Base-by-base conservation (phyloP, 2,329 filamentous ascomycete genomes). In the Botryotinia globosa region DNA sequence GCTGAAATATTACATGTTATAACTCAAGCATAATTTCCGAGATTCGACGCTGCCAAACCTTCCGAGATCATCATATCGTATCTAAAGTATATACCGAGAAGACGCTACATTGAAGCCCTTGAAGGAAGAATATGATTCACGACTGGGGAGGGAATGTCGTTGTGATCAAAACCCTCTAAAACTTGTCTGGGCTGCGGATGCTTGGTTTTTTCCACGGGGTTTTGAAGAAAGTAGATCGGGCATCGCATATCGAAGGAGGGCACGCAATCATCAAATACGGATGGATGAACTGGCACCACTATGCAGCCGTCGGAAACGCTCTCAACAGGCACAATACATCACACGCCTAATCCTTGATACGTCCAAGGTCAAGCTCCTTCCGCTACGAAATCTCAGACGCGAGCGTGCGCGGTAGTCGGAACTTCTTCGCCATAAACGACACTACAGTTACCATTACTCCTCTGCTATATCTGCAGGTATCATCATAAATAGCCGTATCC, bases 1-100 rank as follows among this genome's bases (percentile, higher is more conserved):
- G 93, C 93, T 22, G 95, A 98, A 82, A 92, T 98, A 39, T 90
- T 98, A 76, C 92, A 96, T 78, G 95, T 94, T 61, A 97, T 99
- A 6, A 48, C 22, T 48, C 0, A 2, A 32, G 29, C 9, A 67
- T 32, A n/a, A 22, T 6, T n/a, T 29, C 39, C 39, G 25, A 12
- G 5, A 67, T 56, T 39, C 9, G 64, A 32, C 29, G 5, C 25
- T 2, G 10, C 1, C n/a, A 14, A 42, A 48, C n/a, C 14, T 48
- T 16, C 3, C n/a, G n/a, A 29, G 45, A 22, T 9, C 4, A 44
- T 29, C 9, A n/a, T 22, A 29, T 29, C 25, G 42, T 25, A 32
- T 29, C 5, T 4, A 25, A 25, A 32, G 25, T 18, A 25, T 22
- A 1, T 1, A 25, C 18, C 4, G 48, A 42, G 48, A 6, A 42